Conservation (phyloP, 345 rosid genomes). For the Syzygium jambos region DNA sequence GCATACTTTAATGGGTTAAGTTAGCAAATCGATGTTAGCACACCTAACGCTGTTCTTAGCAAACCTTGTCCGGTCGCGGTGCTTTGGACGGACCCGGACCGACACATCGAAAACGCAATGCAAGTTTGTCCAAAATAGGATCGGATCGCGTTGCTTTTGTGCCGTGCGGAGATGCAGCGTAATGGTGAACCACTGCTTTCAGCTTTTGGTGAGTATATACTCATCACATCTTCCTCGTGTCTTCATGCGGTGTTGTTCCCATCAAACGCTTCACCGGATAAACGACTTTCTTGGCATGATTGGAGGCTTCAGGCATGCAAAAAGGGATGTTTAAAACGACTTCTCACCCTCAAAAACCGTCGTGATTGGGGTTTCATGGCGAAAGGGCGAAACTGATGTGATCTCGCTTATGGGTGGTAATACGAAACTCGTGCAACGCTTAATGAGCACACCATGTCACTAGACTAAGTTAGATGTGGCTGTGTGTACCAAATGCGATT, state of each 20-base stretch:
- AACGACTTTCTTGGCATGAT: not conserved
- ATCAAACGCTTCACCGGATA: not conserved
- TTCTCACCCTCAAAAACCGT: not conserved
- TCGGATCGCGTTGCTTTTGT: fast-evolving
- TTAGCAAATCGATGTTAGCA: not conserved
- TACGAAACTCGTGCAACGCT: not conserved
- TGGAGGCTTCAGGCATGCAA: not conserved
- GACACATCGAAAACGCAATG: not conserved
- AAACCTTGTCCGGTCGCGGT: not conserved
- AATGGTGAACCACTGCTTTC: not conserved
- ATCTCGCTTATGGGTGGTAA: not conserved
- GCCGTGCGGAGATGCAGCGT: not conserved
- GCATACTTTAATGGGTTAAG: not conserved
- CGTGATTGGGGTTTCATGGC: not conserved
- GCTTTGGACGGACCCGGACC: not conserved
- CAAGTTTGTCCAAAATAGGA: not conserved
- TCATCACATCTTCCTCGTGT: not conserved
- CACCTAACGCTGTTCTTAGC: not conserved
- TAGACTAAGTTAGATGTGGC: not conserved
- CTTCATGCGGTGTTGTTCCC: not conserved
- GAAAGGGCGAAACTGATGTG: not conserved
- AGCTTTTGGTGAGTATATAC: not conserved
- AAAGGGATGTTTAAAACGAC: not conserved
- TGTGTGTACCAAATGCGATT: not conserved
- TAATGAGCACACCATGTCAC: not conserved